Conservation (phyloP, 1,284 basidiomycete genomes). For the Ustilago tritici region DNA sequence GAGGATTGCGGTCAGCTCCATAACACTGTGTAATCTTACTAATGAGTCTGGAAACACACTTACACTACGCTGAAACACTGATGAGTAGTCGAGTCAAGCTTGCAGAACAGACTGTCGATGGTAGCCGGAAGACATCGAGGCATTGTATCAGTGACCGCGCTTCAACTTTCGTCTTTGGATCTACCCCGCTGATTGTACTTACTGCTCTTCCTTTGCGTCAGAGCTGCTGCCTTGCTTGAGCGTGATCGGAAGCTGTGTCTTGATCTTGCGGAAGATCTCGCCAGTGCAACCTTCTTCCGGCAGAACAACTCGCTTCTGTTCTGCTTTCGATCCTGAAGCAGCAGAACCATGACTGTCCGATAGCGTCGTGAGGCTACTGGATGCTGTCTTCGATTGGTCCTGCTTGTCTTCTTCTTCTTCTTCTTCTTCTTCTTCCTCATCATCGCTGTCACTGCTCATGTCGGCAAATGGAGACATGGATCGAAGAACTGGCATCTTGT, state of each 20-base stretch:
- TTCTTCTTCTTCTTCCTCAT: slow-evolving; percentile 11
- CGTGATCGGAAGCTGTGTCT: slow-evolving; percentile 22
- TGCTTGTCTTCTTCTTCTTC: not conserved
- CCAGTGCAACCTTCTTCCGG: slow-evolving; percentile 37
- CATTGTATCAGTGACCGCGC: not conserved
- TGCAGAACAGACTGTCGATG: slow-evolving; percentile 27
- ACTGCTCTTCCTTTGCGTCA: slow-evolving; percentile 3
- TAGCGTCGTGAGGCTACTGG: not conserved
- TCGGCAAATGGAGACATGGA: slow-evolving; percentile 42
- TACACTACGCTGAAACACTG: slow-evolving; percentile 47
- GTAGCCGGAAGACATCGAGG: not conserved
- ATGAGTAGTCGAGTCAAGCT: slow-evolving; percentile 43
- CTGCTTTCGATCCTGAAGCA: not conserved
- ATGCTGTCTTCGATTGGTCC: not conserved
- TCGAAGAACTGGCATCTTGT: slow-evolving; percentile 45
- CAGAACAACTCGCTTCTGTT: not conserved
- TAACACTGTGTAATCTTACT: not conserved
- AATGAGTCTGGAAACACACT: not conserved
- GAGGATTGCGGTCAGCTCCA: not conserved
- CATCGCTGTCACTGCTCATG: slow-evolving; percentile 47
- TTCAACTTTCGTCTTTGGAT: not conserved
- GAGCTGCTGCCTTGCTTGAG: not conserved
- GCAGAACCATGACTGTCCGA: not conserved
- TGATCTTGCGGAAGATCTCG: slow-evolving; percentile 35
- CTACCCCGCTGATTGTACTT: not conserved